Base-by-base conservation (phyloP, 345 rosid genomes). In the Cochlearia excelsa region DNA sequence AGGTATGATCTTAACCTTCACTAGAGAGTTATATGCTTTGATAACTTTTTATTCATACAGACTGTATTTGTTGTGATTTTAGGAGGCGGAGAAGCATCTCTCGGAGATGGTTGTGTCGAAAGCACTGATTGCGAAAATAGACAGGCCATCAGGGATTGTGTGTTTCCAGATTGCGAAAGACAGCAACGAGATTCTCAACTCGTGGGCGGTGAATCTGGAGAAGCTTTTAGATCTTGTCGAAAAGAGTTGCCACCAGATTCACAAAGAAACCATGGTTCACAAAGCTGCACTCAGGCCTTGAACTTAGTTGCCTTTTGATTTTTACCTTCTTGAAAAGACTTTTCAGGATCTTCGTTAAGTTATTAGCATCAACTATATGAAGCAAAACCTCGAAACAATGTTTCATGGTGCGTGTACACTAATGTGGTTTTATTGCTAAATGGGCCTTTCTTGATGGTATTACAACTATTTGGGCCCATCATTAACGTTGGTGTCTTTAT, bases 201-300 rank as follows among this genome's bases (percentile, higher is more conserved):
- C 88, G 5, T 94, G 99, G 99, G 78, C 99, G 9, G 61, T 67
- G 73, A 90, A 84, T 74, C 74, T 94, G 86, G 99, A 94, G 86
- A 90, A 82, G 77, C 82, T 94, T 70, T 87, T 94, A 29, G 96
- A 94, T 78, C 97, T 87, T 39, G 97, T 94, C 5, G 99, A 90
- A 74, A 90, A 94, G 85, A 90, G 97, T 77, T 90, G 97, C 86
- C 99, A 85, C 69, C 97, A 94, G 69, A 94, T 94, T 65, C 99
- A 94, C 90, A 94, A 90, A 73, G 99, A 94, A 75, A 94, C 96
- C 65, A 94, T 90, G 97, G 90, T 90, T 59, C 99, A 90, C 83
- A 94, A 90, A 81, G 90, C 88, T 26, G 93, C 84, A 68, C 66
- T 90, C 82, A 84, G 73, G 59, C 60, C 46, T 44, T 55, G 65